phyloP scores from a whole-genome alignment of 192 early-diverging fungal genomes.

The Gigaspora rosea region DNA sequence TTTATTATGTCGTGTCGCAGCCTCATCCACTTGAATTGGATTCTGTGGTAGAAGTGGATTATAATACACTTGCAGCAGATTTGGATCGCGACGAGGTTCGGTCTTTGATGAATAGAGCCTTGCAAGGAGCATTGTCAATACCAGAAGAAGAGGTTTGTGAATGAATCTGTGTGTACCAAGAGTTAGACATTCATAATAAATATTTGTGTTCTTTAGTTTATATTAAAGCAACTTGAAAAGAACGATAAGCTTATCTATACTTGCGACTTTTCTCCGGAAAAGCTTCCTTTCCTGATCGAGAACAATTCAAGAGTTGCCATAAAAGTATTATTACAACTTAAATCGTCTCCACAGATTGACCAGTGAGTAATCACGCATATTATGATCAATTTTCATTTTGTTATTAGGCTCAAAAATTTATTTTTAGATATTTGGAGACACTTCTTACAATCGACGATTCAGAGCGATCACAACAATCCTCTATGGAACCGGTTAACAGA shows the following conservation, averaged over 20 bases:
- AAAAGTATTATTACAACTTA: conserved; percentile 39
- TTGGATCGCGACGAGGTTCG: neutral
- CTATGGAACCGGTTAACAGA: conserved; percentile 14
- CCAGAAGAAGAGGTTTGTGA: conserved; percentile 25
- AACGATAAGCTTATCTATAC: neutral
- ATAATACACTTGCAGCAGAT: conserved; percentile 18
- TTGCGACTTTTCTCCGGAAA: conserved; percentile 33
- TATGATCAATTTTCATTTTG: neutral
- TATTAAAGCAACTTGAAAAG: conserved; percentile 24
- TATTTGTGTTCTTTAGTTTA: neutral
- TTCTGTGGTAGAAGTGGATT: conserved; percentile 6
- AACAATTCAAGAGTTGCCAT: conserved; percentile 48
- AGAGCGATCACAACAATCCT: conserved; percentile 6
- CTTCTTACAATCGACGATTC: conserved; percentile 9
- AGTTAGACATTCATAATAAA: neutral
- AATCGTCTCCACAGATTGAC: conserved; percentile 31
- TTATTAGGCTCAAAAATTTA: neutral
- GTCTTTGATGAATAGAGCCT: conserved; percentile 21
- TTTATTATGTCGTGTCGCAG: neutral
- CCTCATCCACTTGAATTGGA: neutral
- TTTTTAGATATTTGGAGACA: conserved; percentile 20
- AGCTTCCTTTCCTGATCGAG: conserved; percentile 47
- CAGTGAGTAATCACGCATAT: conserved; percentile 33
- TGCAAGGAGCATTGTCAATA: conserved; percentile 20
- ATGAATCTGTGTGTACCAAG: neutral